A percentile compares a stretch with the other conserved stretches of the same genome.
Evolutionary conservation across 495 filamentous ascomycete species (phyloP).

Genomic region (Penicillium macrosclerotiorum): DNA sequence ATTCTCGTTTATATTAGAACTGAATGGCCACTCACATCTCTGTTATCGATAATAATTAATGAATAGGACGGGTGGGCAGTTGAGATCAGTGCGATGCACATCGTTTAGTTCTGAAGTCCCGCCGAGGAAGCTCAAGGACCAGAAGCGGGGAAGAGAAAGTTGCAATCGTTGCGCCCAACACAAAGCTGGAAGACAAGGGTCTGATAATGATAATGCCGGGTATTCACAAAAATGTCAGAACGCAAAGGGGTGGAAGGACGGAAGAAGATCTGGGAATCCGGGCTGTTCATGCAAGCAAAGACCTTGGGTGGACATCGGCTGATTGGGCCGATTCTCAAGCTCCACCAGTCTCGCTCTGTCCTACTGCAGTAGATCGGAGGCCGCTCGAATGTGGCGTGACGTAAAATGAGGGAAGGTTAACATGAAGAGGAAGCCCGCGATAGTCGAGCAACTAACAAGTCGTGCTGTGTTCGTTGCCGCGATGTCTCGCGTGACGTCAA

Average conservation of each 20-base stretch:
- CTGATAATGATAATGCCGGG: neutral
- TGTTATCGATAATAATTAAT: conserved; percentile 86
- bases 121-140: neutral
- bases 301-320: conserved; percentile 17
- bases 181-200: neutral
- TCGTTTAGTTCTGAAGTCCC: conserved; percentile 32
- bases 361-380: neutral
- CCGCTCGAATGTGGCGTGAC: neutral
- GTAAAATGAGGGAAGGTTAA: too few species aligned
- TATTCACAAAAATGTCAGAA: neutral
- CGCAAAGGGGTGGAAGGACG: neutral
- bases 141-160: conserved; percentile 4
- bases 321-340: conserved; percentile 17
- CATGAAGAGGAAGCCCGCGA: too few species aligned
- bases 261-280: neutral
- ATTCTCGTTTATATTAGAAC: too few species aligned
- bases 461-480: neutral
- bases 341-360: conserved; percentile 14
- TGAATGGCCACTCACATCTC: conserved; percentile 63
- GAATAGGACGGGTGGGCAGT: conserved; percentile 89
- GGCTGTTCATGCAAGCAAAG: conserved; percentile 7
- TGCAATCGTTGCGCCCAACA: neutral
- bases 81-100: conserved; percentile 92
- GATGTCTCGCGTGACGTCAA: conserved; percentile 24
- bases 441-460: too few species aligned